These are phyloP conservation scores for Rubia occidens DNA, from an alignment of 305 asterid genomes.

Conservation along the genomic window DNA sequence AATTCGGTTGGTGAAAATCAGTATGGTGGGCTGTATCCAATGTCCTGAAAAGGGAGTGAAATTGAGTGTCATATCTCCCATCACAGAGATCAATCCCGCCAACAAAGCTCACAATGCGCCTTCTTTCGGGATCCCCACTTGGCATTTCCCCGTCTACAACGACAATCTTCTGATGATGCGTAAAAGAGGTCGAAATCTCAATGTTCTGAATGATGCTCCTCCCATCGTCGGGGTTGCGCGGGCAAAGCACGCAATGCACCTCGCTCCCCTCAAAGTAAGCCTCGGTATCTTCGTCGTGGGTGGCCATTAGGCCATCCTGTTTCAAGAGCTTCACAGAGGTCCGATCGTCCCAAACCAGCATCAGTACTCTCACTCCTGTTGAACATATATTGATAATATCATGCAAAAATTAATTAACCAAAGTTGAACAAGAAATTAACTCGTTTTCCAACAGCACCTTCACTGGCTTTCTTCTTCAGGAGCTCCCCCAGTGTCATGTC, in stretches of 20 bases:
- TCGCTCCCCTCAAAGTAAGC: slow-evolving; percentile 42
- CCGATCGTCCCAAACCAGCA: slow-evolving; percentile 85
- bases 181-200: slow-evolving; percentile 57
- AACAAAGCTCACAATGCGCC: slow-evolving; percentile 65
- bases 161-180: slow-evolving; percentile 76
- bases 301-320: slow-evolving; percentile 71
- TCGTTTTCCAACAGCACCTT: slow-evolving; percentile 26
- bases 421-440: no score
- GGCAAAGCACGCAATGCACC: slow-evolving; percentile 69
- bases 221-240: slow-evolving; percentile 75
- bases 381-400: no score
- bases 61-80: slow-evolving; percentile 69
- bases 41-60: slow-evolving; percentile 70
- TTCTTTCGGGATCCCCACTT: slow-evolving; percentile 25
- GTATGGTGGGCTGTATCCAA: slow-evolving; percentile 62
- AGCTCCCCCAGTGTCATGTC: slow-evolving; percentile 58
- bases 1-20: slow-evolving; percentile 81
- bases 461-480: slow-evolving; percentile 60
- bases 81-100: slow-evolving; percentile 87
- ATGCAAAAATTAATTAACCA: no score
- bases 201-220: slow-evolving; percentile 56
- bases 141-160: slow-evolving; percentile 62
- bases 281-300: slow-evolving; percentile 66
- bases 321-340: slow-evolving; percentile 59
- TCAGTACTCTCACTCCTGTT: slow-evolving; percentile 39